phyloP scores from a whole-genome alignment of 352 stramenopile genomes.

The Phytophthora vignae region DNA sequence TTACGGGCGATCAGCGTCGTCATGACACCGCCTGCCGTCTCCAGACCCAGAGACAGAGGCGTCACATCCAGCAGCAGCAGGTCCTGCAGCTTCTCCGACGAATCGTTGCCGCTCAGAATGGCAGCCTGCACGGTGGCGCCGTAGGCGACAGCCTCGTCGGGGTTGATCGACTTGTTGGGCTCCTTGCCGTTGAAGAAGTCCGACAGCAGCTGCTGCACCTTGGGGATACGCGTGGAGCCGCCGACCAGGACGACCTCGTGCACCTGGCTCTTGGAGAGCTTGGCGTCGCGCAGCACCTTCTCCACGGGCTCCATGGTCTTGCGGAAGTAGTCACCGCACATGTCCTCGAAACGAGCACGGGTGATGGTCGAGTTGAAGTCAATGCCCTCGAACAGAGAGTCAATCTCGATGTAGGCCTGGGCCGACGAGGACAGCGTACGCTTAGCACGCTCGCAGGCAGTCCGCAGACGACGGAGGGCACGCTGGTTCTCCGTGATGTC shows the following conservation, averaged over 20 bases:
- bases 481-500: constrained; percentile 59
- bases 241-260: constrained; percentile 88
- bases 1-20: constrained; percentile 88
- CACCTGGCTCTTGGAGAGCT: constrained; percentile 88
- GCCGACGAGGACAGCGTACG: constrained; percentile 93
- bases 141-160: constrained; percentile 84
- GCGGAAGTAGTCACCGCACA: constrained; percentile 92
- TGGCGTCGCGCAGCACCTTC: constrained; percentile 91
- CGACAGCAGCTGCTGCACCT: constrained; percentile 69
- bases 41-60: constrained; percentile 86
- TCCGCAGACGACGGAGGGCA: constrained; percentile 92
- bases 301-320: constrained; percentile 92
- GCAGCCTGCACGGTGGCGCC: constrained; percentile 78
- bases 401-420: constrained; percentile 95
- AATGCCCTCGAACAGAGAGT: constrained; percentile 93
- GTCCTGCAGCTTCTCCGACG: constrained; percentile 89
- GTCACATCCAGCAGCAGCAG: constrained; percentile 91
- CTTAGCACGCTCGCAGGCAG: constrained; percentile 95
- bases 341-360: constrained; percentile 91
- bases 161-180: constrained; percentile 84
- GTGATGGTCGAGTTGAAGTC: constrained; percentile 95
- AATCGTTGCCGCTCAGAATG: constrained; percentile 68
- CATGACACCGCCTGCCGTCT: constrained; percentile 91
- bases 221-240: constrained; percentile 79
- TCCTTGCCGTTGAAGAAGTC: constrained; percentile 81